Percentiles rank a stretch among this genome's conserved stretches.
These are phyloP conservation scores for Persicaria maculosa DNA, from an alignment of 148 eudicot species.

Conservation along the genomic window DNA sequence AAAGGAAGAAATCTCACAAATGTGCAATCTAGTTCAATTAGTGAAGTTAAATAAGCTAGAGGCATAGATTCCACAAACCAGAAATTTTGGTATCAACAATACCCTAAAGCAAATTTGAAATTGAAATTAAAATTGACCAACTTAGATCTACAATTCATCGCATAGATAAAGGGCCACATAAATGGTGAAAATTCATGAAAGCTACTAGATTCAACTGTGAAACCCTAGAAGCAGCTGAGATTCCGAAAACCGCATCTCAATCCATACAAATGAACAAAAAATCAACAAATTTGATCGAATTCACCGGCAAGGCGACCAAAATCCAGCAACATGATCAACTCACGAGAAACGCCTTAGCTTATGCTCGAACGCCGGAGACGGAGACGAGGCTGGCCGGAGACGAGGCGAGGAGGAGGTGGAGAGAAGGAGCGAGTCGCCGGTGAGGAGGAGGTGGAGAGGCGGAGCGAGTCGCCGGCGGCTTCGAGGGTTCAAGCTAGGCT, in stretches of 20 bases:
- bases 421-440: too few relatives aligned
- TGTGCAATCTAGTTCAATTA: neutral
- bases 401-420: too few relatives aligned
- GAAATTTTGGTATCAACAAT: neutral
- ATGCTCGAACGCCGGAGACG: too few relatives aligned
- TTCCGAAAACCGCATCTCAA: conserved; percentile 3
- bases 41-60: conserved; percentile 4
- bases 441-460: too few relatives aligned
- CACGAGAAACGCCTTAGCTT: too few relatives aligned
- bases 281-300: neutral
- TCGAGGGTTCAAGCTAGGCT: too few relatives aligned
- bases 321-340: neutral
- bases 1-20: neutral
- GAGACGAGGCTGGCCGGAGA: too few relatives aligned
- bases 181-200: neutral
- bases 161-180: too few relatives aligned
- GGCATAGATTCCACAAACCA: neutral
- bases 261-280: neutral
- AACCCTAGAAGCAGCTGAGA: neutral
- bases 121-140: too few relatives aligned
- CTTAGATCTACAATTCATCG: too few relatives aligned
- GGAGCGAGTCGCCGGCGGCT: too few relatives aligned
- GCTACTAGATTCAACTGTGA: neutral
- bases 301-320: neutral
- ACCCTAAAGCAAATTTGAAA: conserved; percentile 8